phyloP scores from a whole-genome alignment of 108 stramenopile genomes.

The Licmophora abbreviata region DNA sequence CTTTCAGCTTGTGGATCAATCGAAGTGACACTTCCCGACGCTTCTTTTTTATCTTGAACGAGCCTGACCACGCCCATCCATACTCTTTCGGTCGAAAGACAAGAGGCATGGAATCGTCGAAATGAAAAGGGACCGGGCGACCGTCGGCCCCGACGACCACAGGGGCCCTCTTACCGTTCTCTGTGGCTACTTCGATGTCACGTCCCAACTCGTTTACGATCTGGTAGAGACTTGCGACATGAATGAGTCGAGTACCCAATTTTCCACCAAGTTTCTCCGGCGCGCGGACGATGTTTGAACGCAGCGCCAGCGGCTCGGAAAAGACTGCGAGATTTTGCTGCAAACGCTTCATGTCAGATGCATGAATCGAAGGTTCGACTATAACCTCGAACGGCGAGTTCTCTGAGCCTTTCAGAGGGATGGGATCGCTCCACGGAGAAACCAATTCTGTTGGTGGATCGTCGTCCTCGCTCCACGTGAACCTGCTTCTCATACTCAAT shows the following conservation, averaged over 20 bases:
- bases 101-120: slow-evolving; percentile 47
- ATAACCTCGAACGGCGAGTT: slow-evolving; percentile 22
- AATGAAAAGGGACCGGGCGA: slow-evolving; percentile 41
- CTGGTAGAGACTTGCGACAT: slow-evolving; percentile 43
- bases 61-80: slow-evolving; percentile 55
- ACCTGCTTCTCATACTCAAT: slow-evolving; percentile 27
- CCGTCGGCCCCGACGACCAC: slow-evolving; percentile 20
- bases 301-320: slow-evolving; percentile 34
- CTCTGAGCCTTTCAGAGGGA: slow-evolving; percentile 17
- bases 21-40: slow-evolving; percentile 48
- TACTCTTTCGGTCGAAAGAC: slow-evolving; percentile 54
- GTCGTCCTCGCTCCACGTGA: not conserved
- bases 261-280: slow-evolving; percentile 42
- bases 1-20: slow-evolving; percentile 43
- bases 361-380: slow-evolving; percentile 19
- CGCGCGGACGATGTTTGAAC: slow-evolving; percentile 29
- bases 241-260: slow-evolving; percentile 39
- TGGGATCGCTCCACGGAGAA: slow-evolving; percentile 47
- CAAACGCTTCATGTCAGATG: not conserved
- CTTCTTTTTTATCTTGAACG: slow-evolving; percentile 28
- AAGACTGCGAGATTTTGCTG: slow-evolving; percentile 3
- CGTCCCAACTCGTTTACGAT: slow-evolving; percentile 44
- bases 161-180: slow-evolving; percentile 5
- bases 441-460: slow-evolving; percentile 1
- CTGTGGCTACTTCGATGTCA: slow-evolving; percentile 49